Evolutionary conservation across 2,329 filamentous ascomycete species (phyloP).

Genomic region (Sporothrix euskadiensis): DNA sequence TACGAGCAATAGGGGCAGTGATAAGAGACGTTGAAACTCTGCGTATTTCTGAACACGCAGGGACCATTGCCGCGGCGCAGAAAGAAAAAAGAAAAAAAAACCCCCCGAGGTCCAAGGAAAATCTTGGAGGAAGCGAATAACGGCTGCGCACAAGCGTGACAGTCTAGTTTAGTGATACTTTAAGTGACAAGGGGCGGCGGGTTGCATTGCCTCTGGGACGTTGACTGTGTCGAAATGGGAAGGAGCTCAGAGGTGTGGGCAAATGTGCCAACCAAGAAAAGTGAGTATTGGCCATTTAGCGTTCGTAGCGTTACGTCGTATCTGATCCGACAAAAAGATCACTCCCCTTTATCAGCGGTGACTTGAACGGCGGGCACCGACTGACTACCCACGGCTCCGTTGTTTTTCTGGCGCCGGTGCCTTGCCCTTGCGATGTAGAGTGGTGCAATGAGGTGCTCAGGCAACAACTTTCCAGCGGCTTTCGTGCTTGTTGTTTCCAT

Average conservation of each 20-base stretch:
- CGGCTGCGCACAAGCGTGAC: neutral
- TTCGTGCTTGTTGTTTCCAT: constrained; percentile 5
- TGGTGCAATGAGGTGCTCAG: constrained; percentile 11
- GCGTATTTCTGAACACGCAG: constrained; percentile 15
- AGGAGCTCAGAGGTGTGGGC: constrained; percentile 7
- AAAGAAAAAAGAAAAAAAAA: neutral
- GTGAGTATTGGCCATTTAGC: neutral
- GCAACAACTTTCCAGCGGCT: neutral
- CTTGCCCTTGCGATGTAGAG: neutral
- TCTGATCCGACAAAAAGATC: constrained; percentile 1
- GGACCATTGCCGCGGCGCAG: neutral
- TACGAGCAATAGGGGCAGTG: neutral
- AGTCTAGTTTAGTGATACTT: neutral
- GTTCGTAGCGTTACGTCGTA: neutral
- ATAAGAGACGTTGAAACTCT: neutral
- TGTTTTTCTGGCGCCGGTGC: constrained; percentile 9
- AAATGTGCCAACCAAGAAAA: neutral
- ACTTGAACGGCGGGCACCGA: neutral
- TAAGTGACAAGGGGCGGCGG: constrained; percentile 4
- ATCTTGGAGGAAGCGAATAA: no score
- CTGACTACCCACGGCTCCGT: neutral
- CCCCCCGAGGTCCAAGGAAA: neutral
- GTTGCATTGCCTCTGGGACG: neutral
- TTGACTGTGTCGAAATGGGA: constrained; percentile 20
- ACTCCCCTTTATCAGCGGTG: neutral